Conservation (phyloP, 2,329 filamentous ascomycete genomes). For the Alternaria triticimaculans region DNA sequence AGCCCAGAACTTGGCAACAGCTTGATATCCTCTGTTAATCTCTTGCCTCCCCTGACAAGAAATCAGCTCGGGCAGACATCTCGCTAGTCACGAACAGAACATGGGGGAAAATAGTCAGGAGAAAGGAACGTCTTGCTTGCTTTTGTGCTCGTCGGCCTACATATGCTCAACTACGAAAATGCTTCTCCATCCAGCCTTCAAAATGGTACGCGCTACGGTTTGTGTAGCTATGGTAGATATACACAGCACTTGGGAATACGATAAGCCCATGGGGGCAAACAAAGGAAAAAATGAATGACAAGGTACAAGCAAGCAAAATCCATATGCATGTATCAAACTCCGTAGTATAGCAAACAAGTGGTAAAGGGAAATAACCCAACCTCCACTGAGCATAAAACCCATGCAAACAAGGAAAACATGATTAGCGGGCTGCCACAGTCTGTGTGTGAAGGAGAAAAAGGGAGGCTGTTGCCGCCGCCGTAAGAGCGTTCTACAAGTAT, state of each 20-base stretch:
- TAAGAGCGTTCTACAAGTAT: slow-evolving; percentile 46
- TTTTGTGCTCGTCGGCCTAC: slow-evolving; percentile 35
- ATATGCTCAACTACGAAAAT: slow-evolving; percentile 23
- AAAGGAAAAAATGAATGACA: slow-evolving; percentile 13
- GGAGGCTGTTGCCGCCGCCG: slow-evolving; percentile 35
- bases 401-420: slow-evolving; percentile 39
- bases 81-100: neutral
- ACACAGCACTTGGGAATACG: slow-evolving; percentile 27
- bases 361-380: slow-evolving; percentile 24
- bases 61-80: neutral
- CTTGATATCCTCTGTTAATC: neutral
- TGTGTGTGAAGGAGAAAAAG: slow-evolving; percentile 24
- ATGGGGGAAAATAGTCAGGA: neutral
- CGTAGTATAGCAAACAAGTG: slow-evolving; percentile 29
- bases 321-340: slow-evolving; percentile 48
- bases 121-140: slow-evolving; percentile 37
- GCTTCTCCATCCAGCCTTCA: slow-evolving; percentile 6
- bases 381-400: slow-evolving; percentile 36
- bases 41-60: neutral
- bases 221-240: slow-evolving; percentile 35
- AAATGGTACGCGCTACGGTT: slow-evolving; percentile 20
- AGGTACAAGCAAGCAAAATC: slow-evolving; percentile 30
- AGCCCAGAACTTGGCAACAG: neutral
- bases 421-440: slow-evolving; percentile 45
- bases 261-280: slow-evolving; percentile 18